Evolutionary conservation across 208 protist species (phyloP), one percentile per base, ranked within the genome.

Genomic region (Wallacemonas sp.): DNA sequence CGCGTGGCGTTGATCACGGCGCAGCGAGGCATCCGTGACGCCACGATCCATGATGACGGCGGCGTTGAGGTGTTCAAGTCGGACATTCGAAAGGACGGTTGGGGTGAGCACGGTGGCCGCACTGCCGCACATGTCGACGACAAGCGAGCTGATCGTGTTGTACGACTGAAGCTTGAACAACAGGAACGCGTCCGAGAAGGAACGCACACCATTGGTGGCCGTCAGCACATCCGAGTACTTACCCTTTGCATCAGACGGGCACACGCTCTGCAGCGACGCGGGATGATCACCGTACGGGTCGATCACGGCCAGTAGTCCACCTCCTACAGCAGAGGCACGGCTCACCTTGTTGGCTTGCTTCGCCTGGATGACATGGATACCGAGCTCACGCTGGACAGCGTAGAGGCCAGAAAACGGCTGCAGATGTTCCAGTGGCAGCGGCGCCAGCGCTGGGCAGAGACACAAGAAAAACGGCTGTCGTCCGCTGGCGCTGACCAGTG

Each of bases 281-380:
- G 60, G 56, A 72, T 79, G 34, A 41, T 94, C 88, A 19, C 83
- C 88, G 66, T 81, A 88, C 9, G 82, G 70, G 60, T 95, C 85
- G 19, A 92, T 57, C 30, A 95, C 46, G 48, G 68, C 74, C 30
- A 92, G 63, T 2, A 65, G 43, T n/a, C n/a, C n/a, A 4, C 66
- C 49, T 1, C 60, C 73, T 0, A 60, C 12, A 0, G 55, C 8
- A 8, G 55, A 46, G 5, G 46, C 46, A 2, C n/a, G 19, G 11
- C 52, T 38, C 12, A 33, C 38, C 16, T 72, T 66, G 24, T 67
- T 41, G 32, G 39, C 56, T 8, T 76, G 36, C 61, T 87, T 86
- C 9, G 69, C 41, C 36, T 81, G 52, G 33, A 93, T 62, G 17
- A 43, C 44, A 21, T 64, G 32, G 24, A 83, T 78, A 12, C 80